phyloP scores from a whole-genome alignment of 2,329 filamentous ascomycete species.

The Phoma sp. region DNA sequence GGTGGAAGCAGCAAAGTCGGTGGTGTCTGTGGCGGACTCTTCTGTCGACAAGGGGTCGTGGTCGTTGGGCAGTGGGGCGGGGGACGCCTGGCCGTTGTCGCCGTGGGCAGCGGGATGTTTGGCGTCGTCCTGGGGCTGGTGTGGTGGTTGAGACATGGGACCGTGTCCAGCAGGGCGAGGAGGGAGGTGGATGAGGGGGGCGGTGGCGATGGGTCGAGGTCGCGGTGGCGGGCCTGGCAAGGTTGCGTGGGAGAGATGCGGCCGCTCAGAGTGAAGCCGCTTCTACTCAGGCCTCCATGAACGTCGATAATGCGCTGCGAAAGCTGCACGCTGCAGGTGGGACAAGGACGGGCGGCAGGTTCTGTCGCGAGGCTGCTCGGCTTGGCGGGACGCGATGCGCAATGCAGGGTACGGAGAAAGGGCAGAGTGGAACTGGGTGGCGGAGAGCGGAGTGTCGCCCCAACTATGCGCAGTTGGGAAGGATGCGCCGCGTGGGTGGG shows the following conservation, averaged over 20 bases:
- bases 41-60: constrained; percentile 16
- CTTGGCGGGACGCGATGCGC: constrained; percentile 20
- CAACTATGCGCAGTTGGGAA: constrained; percentile 1
- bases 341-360: neutral
- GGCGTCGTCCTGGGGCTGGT: constrained; percentile 19
- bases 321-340: constrained; percentile 3
- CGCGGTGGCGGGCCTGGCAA: neutral
- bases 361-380: constrained; percentile 13
- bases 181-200: neutral
- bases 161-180: constrained; percentile 12
- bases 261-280: constrained; percentile 7
- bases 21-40: constrained; percentile 12
- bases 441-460: constrained; percentile 4
- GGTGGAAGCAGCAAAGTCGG: neutral
- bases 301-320: constrained; percentile 8
- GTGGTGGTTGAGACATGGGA: constrained; percentile 38
- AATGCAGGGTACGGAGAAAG: constrained; percentile 27
- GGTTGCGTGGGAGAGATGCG: neutral
- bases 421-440: constrained; percentile 20
- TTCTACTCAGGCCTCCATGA: constrained; percentile 32
- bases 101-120: constrained; percentile 15
- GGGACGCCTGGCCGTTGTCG: constrained; percentile 20
- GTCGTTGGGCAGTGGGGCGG: constrained; percentile 16
- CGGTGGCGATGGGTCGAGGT: neutral
- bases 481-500: constrained; percentile 3